phyloP scores from a whole-genome alignment of 1,284 basidiomycete genomes.

The Malassezia globosa region DNA sequence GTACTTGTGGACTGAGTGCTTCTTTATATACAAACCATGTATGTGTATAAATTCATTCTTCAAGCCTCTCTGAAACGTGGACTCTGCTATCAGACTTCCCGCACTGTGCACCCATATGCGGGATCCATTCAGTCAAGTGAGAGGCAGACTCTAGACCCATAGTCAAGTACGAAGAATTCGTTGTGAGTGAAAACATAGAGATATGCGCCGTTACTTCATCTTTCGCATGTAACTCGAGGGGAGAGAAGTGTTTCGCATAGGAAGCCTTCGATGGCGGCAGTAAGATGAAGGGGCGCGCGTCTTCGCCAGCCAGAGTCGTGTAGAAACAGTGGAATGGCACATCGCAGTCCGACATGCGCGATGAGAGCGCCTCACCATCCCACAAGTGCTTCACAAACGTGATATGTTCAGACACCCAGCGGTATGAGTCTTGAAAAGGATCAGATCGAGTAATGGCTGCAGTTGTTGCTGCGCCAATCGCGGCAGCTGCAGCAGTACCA shows the following conservation, averaged over 20 bases:
- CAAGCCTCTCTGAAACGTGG: too few species aligned
- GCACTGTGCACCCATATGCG: background rate
- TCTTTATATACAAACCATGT: too few species aligned
- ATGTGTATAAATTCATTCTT: too few species aligned
- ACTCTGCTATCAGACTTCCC: background rate
- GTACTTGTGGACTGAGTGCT: constrained; percentile 8
- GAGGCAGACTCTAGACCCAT: constrained; percentile 52
- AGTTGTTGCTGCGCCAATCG: constrained; percentile 65
- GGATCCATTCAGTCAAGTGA: constrained; percentile 1
- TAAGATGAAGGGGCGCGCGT: constrained; percentile 35
- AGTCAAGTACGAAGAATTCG: constrained; percentile 81
- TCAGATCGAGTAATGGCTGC: constrained; percentile 55
- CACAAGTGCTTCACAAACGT: constrained; percentile 78
- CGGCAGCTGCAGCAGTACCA: constrained; percentile 51
- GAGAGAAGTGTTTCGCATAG: constrained; percentile 22
- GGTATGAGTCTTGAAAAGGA: constrained; percentile 41
- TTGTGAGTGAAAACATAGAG: constrained; percentile 69
- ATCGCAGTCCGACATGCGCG: constrained; percentile 48
- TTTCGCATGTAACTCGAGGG: constrained; percentile 50
- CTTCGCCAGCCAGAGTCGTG: constrained; percentile 25
- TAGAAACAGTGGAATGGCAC: constrained; percentile 50
- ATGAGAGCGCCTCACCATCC: constrained; percentile 60
- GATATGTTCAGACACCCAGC: constrained; percentile 75
- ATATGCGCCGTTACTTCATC: constrained; percentile 81
- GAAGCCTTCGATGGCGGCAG: constrained; percentile 22